Conservation (phyloP, 306 rosid genomes). For the Notholithocarpus densiflorus region DNA sequence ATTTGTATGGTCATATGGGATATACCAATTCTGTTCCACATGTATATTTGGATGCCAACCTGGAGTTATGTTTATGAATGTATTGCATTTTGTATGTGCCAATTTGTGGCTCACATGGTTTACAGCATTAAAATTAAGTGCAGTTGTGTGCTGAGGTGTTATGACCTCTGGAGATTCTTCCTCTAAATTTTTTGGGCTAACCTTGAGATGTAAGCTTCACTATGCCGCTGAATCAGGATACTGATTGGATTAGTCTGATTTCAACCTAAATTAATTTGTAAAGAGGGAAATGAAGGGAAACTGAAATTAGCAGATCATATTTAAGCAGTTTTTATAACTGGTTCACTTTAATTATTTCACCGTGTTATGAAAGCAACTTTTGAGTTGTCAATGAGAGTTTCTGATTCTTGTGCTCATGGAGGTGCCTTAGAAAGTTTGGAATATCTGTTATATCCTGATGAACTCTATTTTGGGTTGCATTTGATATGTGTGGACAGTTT, state of each 20-base stretch:
- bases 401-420: neutral
- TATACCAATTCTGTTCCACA: no score
- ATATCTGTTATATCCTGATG: neutral
- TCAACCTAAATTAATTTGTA: neutral
- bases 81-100: neutral
- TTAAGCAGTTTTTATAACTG: neutral
- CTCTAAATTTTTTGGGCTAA: neutral
- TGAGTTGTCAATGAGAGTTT: neutral
- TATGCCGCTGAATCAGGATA: neutral
- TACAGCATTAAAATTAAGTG: neutral
- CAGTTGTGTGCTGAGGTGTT: neutral
- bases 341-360: neutral
- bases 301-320: neutral
- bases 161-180: neutral
- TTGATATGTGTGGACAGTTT: neutral
- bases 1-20: neutral
- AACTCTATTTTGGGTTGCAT: neutral
- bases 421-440: neutral
- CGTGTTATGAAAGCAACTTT: neutral
- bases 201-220: neutral
- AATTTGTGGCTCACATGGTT: neutral
- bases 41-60: constrained; percentile 18
- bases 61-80: constrained; percentile 14
- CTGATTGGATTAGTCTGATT: neutral
- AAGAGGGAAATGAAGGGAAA: neutral